Conservation (phyloP, 192 early-diverging fungal species). For the Entomortierella chlamydospora region DNA sequence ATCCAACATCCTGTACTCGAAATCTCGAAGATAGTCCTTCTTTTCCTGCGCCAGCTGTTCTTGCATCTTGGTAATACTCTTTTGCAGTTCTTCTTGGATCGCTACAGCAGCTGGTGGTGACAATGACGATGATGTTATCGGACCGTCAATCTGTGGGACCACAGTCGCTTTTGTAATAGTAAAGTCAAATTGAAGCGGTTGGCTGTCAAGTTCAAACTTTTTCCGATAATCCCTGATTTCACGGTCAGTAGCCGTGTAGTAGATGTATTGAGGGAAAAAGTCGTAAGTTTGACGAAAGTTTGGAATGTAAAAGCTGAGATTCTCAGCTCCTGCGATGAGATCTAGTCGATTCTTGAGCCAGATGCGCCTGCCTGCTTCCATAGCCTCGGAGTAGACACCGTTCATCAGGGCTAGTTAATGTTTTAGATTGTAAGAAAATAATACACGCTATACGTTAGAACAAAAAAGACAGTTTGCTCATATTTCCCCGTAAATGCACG, state of each 20-base stretch:
- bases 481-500: too few species aligned
- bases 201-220: background rate
- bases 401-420: constrained; percentile 29
- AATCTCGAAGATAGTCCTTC: too few species aligned
- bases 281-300: background rate
- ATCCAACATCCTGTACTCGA: too few species aligned
- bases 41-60: too few species aligned
- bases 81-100: too few species aligned
- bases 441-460: too few species aligned
- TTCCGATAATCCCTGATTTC: background rate
- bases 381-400: background rate
- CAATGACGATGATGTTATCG: too few species aligned
- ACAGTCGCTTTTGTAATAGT: too few species aligned
- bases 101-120: too few species aligned
- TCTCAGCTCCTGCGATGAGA: constrained; percentile 11
- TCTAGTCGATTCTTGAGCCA: constrained; percentile 18
- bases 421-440: background rate
- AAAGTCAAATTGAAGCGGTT: background rate
- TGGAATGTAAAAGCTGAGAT: constrained; percentile 9
- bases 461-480: too few species aligned
- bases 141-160: too few species aligned
- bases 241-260: constrained; percentile 13
- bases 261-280: constrained; percentile 14
- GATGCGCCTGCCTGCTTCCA: background rate
- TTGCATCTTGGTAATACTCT: too few species aligned